These are phyloP conservation scores for Dictyostelium firmibasis DNA, from an alignment of 78 protist genomes.

Conservation along the genomic window DNA sequence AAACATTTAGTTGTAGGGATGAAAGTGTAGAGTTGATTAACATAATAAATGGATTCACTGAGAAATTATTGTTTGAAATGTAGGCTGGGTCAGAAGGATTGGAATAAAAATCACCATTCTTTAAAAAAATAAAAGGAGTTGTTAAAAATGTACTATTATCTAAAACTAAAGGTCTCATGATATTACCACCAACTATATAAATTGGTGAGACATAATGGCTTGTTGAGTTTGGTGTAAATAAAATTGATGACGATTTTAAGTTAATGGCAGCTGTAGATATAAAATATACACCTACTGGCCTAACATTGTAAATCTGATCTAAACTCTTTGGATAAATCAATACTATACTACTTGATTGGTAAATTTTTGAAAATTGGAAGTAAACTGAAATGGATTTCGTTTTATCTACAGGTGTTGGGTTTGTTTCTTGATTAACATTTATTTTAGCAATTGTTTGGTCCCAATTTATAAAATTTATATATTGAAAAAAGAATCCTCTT, in stretches of 20 bases:
- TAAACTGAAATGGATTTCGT: background rate
- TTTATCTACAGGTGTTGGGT: background rate
- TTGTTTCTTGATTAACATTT: background rate
- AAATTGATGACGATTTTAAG: background rate
- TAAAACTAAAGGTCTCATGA: background rate
- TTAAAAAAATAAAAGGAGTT: background rate
- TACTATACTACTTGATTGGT: background rate
- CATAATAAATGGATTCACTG: background rate
- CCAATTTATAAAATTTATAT: background rate
- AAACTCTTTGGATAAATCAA: background rate
- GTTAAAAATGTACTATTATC: background rate
- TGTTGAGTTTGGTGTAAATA: background rate
- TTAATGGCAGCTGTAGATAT: background rate
- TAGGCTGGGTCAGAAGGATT: background rate
- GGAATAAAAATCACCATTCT: background rate
- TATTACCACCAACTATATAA: background rate
- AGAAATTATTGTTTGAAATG: background rate
- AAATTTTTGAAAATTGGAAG: background rate
- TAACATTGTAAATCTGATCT: background rate
- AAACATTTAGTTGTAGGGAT: no score
- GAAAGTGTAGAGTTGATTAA: background rate
- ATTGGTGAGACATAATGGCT: background rate
- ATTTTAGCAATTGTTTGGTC: background rate
- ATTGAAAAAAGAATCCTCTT: background rate
- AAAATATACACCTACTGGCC: background rate